A percentile compares a stretch with the other conserved stretches of the same genome.
These are phyloP conservation scores for Stylosanthes scabra DNA, from an alignment of 331 rosid genomes.

Conservation along the genomic window DNA sequence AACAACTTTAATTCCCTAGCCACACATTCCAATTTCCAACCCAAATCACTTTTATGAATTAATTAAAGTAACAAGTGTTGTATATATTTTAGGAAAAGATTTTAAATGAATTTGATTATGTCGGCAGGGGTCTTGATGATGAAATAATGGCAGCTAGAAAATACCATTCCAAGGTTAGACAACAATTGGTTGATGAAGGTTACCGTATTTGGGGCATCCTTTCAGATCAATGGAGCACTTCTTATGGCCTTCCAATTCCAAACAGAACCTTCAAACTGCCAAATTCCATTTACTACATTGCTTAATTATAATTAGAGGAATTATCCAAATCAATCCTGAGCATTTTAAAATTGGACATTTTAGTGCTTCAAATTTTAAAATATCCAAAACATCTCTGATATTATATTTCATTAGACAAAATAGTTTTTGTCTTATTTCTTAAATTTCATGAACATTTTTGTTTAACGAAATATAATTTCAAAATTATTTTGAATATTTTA, in stretches of 20 bases:
- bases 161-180: conserved; percentile 56
- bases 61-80: background rate
- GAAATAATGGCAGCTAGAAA: conserved; percentile 57
- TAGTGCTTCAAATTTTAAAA: too few species aligned
- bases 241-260: conserved; percentile 61
- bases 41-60: background rate
- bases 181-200: conserved; percentile 53
- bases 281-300: conserved; percentile 54
- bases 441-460: too few species aligned
- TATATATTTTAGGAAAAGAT: background rate
- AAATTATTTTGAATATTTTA: too few species aligned
- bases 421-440: too few species aligned
- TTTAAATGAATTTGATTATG: background rate
- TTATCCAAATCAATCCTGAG: too few species aligned
- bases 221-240: conserved; percentile 79
- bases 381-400: too few species aligned
- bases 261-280: conserved; percentile 71
- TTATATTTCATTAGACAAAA: too few species aligned
- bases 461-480: too few species aligned
- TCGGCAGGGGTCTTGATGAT: conserved; percentile 64
- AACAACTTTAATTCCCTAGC: background rate
- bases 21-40: background rate
- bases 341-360: too few species aligned
- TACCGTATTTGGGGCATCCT: conserved; percentile 65
- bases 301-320: conserved; percentile 15